Evolutionary conservation across 2,329 filamentous ascomycete genomes (phyloP).

Genomic region (Colletotrichum tropicicola): DNA sequence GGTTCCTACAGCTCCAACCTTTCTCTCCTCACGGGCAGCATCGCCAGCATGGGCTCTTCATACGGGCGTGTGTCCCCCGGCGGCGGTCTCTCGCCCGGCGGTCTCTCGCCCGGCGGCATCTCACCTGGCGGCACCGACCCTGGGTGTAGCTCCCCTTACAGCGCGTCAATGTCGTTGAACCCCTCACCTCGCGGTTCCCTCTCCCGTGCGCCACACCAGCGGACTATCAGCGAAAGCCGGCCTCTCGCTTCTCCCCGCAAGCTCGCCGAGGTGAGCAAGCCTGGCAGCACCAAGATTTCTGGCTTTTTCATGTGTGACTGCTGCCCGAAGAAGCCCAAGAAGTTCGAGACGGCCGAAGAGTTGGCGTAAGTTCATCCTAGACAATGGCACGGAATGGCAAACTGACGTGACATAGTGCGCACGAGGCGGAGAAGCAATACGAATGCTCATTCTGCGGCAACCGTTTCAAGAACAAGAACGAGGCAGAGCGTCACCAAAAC

Average conservation of each 20-base stretch:
- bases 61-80: slow-evolving; percentile 58
- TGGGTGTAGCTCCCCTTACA: slow-evolving; percentile 59
- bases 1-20: slow-evolving; percentile 58
- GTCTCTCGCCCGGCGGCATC: slow-evolving; percentile 55
- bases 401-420: slow-evolving; percentile 65
- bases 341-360: slow-evolving; percentile 87
- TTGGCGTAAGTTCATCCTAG: slow-evolving; percentile 72
- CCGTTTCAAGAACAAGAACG: slow-evolving; percentile 99
- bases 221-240: slow-evolving; percentile 52
- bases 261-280: slow-evolving; percentile 59
- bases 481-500: slow-evolving; percentile 95
- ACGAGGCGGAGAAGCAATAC: slow-evolving; percentile 97
- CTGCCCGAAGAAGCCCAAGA: slow-evolving; percentile 96
- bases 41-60: slow-evolving; percentile 49
- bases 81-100: slow-evolving; percentile 51
- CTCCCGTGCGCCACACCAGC: slow-evolving; percentile 53
- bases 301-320: slow-evolving; percentile 82
- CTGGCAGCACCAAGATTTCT: slow-evolving; percentile 57
- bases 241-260: slow-evolving; percentile 60
- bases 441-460: slow-evolving; percentile 92
- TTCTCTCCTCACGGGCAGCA: slow-evolving; percentile 51
- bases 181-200: slow-evolving; percentile 59
- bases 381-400: neutral
- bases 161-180: slow-evolving; percentile 56
- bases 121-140: slow-evolving; percentile 55